These are phyloP conservation scores for Leccinellum albellum DNA, from an alignment of 768 basidiomycete genomes.

Conservation along the genomic window DNA sequence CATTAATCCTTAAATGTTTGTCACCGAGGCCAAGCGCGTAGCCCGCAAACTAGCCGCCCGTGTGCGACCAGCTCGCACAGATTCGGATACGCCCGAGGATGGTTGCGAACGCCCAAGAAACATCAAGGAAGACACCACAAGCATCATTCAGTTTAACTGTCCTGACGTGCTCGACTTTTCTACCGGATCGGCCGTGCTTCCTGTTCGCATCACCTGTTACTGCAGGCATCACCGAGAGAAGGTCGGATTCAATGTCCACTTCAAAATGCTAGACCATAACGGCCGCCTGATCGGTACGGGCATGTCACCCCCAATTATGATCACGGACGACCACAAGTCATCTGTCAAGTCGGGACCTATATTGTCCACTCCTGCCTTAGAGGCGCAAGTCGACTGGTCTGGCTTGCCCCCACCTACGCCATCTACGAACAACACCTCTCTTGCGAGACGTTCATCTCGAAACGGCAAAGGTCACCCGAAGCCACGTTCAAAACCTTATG, in stretches of 20 bases:
- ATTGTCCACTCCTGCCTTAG: constrained; percentile 34
- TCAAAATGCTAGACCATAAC: constrained; percentile 75
- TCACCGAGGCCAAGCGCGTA: constrained; percentile 73
- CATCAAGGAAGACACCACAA: constrained; percentile 63
- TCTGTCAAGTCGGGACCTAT: constrained; percentile 32
- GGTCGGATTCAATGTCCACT: constrained; percentile 87
- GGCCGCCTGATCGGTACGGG: constrained; percentile 82
- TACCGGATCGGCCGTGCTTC: constrained; percentile 82
- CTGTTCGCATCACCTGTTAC: constrained; percentile 95
- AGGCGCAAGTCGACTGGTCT: constrained; percentile 51
- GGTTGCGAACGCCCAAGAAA: constrained; percentile 40
- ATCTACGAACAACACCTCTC: constrained; percentile 34
- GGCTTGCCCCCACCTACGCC: constrained; percentile 26
- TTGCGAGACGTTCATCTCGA: constrained; percentile 44
- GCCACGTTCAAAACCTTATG: constrained; percentile 71
- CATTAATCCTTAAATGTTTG: constrained; percentile 6
- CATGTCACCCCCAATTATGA: constrained; percentile 88
- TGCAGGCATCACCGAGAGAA: constrained; percentile 99
- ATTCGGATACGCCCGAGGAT: constrained; percentile 66
- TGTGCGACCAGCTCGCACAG: constrained; percentile 71
- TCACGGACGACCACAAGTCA: constrained; percentile 99
- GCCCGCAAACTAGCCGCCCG: constrained; percentile 86
- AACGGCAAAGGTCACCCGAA: constrained; percentile 46
- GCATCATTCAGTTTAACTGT: constrained; percentile 96
- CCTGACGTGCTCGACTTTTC: constrained; percentile 86